These are phyloP conservation scores for Botrytis galanthina DNA, from an alignment of 2,329 filamentous ascomycete species.

Conservation along the genomic window DNA sequence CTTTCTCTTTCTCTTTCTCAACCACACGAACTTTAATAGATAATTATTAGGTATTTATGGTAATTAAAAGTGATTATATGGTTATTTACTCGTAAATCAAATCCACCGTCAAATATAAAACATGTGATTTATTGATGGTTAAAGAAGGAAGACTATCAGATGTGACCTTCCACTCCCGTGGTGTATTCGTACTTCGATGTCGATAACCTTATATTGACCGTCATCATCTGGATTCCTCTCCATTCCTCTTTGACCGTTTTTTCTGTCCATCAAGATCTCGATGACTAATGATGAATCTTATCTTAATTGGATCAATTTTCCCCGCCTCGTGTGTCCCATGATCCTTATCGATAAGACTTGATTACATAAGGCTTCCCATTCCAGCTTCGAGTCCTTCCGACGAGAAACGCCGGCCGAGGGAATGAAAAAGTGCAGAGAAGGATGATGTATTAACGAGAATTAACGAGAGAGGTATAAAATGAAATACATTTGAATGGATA, in stretches of 20 bases:
- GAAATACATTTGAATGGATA: background rate
- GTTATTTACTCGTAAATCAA: background rate
- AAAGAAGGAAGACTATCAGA: background rate
- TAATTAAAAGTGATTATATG: no score
- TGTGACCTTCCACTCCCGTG: background rate
- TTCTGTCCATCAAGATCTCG: background rate
- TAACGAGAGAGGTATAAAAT: background rate
- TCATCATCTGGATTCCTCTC: background rate
- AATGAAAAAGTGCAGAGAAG: background rate
- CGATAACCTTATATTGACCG: background rate
- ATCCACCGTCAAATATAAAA: background rate
- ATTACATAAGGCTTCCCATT: background rate
- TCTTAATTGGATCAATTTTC: background rate
- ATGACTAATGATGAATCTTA: background rate
- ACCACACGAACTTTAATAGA: no score
- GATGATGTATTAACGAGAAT: background rate
- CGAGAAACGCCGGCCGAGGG: background rate
- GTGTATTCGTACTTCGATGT: background rate
- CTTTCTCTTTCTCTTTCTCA: no score
- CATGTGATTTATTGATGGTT: background rate
- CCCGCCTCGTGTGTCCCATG: background rate
- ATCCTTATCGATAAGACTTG: slow-evolving; percentile 1
- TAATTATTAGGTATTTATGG: no score
- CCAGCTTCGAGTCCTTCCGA: background rate
- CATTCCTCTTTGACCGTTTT: background rate